These are phyloP conservation scores for Wallemia ichthyophaga DNA, from an alignment of 1,284 basidiomycete species.

Conservation along the genomic window DNA sequence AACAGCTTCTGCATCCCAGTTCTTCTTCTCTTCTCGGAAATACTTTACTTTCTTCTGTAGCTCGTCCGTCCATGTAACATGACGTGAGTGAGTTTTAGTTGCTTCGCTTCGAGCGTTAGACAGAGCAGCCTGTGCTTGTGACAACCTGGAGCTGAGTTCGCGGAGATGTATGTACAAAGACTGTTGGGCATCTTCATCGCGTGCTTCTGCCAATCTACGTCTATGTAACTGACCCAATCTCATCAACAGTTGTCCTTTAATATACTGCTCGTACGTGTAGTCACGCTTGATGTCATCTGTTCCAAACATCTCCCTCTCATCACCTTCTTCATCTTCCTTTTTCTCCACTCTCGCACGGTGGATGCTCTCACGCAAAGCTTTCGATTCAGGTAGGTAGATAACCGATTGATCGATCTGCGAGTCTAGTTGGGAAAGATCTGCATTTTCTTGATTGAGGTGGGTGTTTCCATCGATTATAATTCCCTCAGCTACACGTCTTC, in stretches of 20 bases:
- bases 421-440: neutral
- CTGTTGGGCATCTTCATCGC: conserved; percentile 1
- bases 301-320: neutral
- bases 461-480: neutral
- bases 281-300: neutral
- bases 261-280: neutral
- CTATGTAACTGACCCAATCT: neutral
- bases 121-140: conserved; percentile 9
- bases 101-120: conserved; percentile 11
- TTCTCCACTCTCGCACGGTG: neutral
- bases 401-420: neutral
- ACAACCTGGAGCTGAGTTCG: neutral
- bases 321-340: neutral
- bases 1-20: conserved; percentile 12
- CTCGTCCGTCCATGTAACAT: conserved; percentile 15
- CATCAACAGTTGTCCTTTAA: neutral
- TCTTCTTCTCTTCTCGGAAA: conserved; percentile 13
- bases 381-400: neutral
- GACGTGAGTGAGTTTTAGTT: conserved; percentile 12
- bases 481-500: neutral
- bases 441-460: neutral
- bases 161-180: conserved; percentile 1
- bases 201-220: neutral
- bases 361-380: neutral
- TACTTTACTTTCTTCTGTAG: conserved; percentile 12